Conservation (phyloP, 805 yeast genomes). For the Nakazawaea wickerhamii region DNA sequence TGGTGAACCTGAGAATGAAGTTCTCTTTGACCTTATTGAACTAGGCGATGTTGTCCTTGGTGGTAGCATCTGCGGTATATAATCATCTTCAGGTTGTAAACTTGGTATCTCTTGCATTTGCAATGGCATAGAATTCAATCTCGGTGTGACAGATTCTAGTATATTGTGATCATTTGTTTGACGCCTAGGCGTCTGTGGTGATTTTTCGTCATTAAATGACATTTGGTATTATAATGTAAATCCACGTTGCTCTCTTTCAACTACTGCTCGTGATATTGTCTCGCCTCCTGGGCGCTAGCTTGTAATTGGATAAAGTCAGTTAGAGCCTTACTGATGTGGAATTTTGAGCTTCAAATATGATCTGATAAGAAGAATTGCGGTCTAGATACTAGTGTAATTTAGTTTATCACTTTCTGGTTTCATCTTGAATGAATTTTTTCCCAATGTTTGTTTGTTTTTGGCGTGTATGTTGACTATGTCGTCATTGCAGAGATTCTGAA, state of each 20-base stretch:
- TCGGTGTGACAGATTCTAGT: not conserved
- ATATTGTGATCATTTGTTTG: not conserved
- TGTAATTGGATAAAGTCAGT: not conserved
- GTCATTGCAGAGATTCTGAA: too few relatives aligned
- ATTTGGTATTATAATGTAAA: not conserved
- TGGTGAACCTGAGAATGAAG: conserved; percentile 4
- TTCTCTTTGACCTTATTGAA: not conserved
- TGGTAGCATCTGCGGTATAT: conserved; percentile 3
- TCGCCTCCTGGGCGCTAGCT: not conserved
- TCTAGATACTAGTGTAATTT: too few relatives aligned
- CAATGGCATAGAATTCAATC: not conserved
- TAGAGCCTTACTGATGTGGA: too few relatives aligned
- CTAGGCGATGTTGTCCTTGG: not conserved
- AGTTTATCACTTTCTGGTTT: too few relatives aligned
- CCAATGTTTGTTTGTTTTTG: too few relatives aligned
- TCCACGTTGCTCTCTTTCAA: not conserved
- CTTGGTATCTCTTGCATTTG: conserved; percentile 6
- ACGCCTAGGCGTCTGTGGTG: conserved; percentile 1
- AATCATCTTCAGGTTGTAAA: conserved; percentile 5
- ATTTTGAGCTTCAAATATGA: too few relatives aligned
- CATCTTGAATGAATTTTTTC: too few relatives aligned
- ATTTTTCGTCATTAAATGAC: not conserved
- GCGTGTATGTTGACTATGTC: too few relatives aligned
- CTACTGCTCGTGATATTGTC: not conserved
- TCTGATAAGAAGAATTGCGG: too few relatives aligned